Percentiles rank a stretch among this genome's conserved stretches.
Evolutionary conservation across 2,329 filamentous ascomycete species (phyloP).

Genomic region (Drechslera avenae): DNA sequence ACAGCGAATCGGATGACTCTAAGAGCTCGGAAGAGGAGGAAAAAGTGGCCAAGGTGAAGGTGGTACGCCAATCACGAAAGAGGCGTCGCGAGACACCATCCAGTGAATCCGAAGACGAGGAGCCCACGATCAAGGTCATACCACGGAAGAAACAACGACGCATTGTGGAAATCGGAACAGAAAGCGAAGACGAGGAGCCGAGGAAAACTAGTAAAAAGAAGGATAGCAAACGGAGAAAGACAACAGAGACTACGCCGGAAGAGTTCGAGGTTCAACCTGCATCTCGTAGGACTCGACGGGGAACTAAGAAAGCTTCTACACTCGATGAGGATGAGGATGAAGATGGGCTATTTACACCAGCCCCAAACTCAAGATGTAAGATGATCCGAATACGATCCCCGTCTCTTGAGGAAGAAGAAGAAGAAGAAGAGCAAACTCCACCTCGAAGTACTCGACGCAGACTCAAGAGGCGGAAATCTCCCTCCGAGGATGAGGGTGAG

Average conservation of each 20-base stretch:
- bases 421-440: constrained; percentile 3
- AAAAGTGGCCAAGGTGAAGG: constrained; percentile 13
- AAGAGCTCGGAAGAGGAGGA: constrained; percentile 15
- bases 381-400: neutral
- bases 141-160: constrained; percentile 18
- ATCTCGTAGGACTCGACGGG: constrained; percentile 13
- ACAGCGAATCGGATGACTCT: constrained; percentile 14
- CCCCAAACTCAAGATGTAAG: neutral
- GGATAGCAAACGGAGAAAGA: neutral
- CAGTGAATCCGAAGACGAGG: constrained; percentile 11
- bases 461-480: constrained; percentile 4
- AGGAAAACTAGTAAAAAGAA: constrained; percentile 1
- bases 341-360: constrained; percentile 5
- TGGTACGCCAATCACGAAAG: constrained; percentile 19
- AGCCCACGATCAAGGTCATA: constrained; percentile 19
- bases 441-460: constrained; percentile 11
- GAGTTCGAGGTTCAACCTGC: neutral
- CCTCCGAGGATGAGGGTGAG: constrained; percentile 8
- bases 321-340: constrained; percentile 8
- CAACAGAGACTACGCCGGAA: constrained; percentile 1
- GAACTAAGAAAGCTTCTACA: constrained; percentile 3
- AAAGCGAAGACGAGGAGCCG: constrained; percentile 6
- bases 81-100: constrained; percentile 16
- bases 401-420: constrained; percentile 4
- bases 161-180: constrained; percentile 1